phyloP scores from a whole-genome alignment of 371 early-diverging fungal genomes.

The Rhizopus delemar region DNA sequence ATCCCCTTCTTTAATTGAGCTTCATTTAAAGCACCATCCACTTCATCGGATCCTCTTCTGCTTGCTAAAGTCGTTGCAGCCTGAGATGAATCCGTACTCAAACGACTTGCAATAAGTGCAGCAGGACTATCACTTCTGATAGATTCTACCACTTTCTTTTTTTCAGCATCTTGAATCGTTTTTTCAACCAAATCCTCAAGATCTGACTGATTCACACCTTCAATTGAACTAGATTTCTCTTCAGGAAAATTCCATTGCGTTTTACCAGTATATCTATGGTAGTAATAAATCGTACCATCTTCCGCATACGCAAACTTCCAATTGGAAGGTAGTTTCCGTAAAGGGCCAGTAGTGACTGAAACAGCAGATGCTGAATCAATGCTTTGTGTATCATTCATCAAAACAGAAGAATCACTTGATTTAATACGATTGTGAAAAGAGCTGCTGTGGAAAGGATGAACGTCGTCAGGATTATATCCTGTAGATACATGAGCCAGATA shows the following conservation, averaged over 20 bases:
- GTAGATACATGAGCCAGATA: neutral
- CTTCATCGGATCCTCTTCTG: constrained; percentile 18
- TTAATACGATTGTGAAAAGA: neutral
- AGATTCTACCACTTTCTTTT: constrained; percentile 6
- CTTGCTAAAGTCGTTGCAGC: constrained; percentile 12
- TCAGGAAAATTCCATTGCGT: constrained; percentile 50
- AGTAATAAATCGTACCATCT: constrained; percentile 44
- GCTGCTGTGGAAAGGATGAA: neutral
- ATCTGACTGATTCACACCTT: constrained; percentile 39
- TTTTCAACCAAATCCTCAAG: constrained; percentile 31
- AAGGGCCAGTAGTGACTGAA: neutral
- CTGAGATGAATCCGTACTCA: neutral
- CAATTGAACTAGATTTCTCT: constrained; percentile 35
- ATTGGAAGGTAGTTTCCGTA: constrained; percentile 28
- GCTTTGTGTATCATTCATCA: neutral
- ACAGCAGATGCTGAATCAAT: neutral
- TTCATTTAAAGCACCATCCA: constrained; percentile 24
- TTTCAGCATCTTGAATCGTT: constrained; percentile 25
- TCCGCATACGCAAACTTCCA: constrained; percentile 42
- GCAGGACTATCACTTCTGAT: constrained; percentile 4
- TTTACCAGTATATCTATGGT: constrained; percentile 38
- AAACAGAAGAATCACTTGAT: neutral
- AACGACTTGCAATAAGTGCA: constrained; percentile 3
- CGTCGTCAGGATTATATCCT: neutral
- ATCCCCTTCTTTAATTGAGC: constrained; percentile 47